These are phyloP conservation scores for Colletotrichum lentis DNA, from an alignment of 2,329 filamentous ascomycete species.

Conservation along the genomic window DNA sequence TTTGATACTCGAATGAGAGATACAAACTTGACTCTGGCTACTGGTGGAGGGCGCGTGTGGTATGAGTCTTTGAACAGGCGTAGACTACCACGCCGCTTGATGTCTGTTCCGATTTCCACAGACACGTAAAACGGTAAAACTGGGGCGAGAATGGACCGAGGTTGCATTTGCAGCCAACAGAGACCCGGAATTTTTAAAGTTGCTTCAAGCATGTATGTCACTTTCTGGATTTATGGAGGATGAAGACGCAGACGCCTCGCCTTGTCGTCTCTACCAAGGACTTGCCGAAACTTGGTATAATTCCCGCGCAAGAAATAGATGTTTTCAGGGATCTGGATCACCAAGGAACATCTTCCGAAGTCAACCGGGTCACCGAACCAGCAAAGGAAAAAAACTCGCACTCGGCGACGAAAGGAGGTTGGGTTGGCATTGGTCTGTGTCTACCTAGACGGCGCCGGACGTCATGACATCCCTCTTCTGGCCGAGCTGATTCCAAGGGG, in stretches of 20 bases:
- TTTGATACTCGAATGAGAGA: background rate
- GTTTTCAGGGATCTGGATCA: background rate
- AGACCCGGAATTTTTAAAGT: too few relatives aligned
- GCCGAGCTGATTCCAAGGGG: slow-evolving; percentile 4
- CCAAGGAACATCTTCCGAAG: background rate
- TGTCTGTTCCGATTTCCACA: background rate
- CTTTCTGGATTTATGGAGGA: too few relatives aligned
- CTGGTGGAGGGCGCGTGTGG: background rate
- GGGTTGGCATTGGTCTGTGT: slow-evolving; percentile 18
- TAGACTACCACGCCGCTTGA: background rate
- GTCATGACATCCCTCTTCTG: slow-evolving; percentile 17
- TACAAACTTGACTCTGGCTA: background rate
- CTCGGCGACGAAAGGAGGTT: slow-evolving; percentile 1
- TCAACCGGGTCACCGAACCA: background rate
- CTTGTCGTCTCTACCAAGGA: too few relatives aligned
- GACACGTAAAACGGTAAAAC: background rate
- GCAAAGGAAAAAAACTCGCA: too few relatives aligned
- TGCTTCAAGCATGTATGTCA: too few relatives aligned
- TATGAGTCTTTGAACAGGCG: background rate
- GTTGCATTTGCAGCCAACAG: background rate
- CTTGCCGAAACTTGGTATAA: too few relatives aligned
- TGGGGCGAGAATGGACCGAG: background rate
- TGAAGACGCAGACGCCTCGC: too few relatives aligned
- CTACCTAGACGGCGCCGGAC: slow-evolving; percentile 12
- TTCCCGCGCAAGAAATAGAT: too few relatives aligned